Conservation (phyloP, 345 rosid species). For the Arabidopsis arenosa region DNA sequence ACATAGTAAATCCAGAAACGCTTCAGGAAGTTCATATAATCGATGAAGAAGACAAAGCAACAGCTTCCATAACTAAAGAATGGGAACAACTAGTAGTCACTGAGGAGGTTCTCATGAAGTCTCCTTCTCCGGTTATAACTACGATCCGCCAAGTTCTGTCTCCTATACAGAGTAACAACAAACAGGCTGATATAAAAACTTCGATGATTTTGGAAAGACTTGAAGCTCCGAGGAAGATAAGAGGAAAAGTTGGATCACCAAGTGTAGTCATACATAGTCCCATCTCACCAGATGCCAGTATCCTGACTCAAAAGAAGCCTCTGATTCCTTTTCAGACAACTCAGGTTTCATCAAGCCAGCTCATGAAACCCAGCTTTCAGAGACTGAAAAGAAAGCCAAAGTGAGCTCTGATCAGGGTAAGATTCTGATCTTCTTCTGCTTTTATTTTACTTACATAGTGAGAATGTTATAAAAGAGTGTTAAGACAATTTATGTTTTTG, state of each 20-base stretch:
- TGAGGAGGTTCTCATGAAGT: conserved; percentile 51
- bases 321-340: conserved; percentile 57
- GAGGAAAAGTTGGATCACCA: conserved; percentile 59
- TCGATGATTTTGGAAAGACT: conserved; percentile 85
- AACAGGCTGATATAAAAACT: conserved; percentile 63
- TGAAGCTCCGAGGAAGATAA: conserved; percentile 72
- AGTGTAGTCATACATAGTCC: conserved; percentile 33
- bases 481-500: neutral
- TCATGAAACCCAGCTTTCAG: conserved; percentile 77
- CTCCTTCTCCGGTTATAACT: conserved; percentile 54
- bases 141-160: conserved; percentile 47
- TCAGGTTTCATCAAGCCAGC: conserved; percentile 63
- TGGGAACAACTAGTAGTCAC: conserved; percentile 83
- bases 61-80: conserved; percentile 67
- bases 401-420: conserved; percentile 38
- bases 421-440: conserved; percentile 19
- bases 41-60: conserved; percentile 49
- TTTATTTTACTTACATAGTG: neutral
- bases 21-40: conserved; percentile 33
- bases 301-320: conserved; percentile 55
- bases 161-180: conserved; percentile 51
- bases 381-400: conserved; percentile 65
- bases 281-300: conserved; percentile 38
- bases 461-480: neutral
- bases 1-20: conserved; percentile 30